Evolutionary conservation across 176 grass and related monocot genomes (phyloP), one percentile per base, ranked within the genome.

Genomic region (Otatea glauca): DNA sequence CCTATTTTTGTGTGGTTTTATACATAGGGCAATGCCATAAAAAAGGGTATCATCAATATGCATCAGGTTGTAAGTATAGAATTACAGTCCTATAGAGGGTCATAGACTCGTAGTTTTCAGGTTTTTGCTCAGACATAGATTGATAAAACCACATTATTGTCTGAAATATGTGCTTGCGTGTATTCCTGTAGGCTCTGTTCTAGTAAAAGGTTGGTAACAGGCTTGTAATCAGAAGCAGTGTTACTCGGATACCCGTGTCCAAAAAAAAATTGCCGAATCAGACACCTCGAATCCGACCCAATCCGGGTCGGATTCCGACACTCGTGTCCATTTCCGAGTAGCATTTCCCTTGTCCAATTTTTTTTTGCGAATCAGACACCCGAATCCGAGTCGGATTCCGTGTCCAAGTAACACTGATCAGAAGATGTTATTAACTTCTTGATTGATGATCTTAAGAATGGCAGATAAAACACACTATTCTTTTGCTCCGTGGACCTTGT

Each of bases 1-100:
- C 32, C 38, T 42, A 54, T 34, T 82, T 58, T 17, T 66, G 44
- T 68, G 70, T 81, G 37, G 48, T 81, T 78, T 80, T 70, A 16
- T 70, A 76, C 50, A 62, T 70, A n/a, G 44, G 51, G 41, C 9
- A 70, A 10, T 11, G 7, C 34, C 45, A 60, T 9, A 16, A 74
- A 61, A 71, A 61, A 37, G 43, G 23, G 6, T 83, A 61, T 77
- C 27, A 41, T 68, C 66, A 68, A 45, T 68, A 25, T 50, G 42
- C 42, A 65, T 20, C 45, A 49, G 41, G 50, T 58, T 75, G 70
- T 50, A 75, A 15, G 8, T 18, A 47, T 68, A 29, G 49, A 24
- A 75, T 49, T 65, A 2, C 67, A 72, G 39, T 82, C 53, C 24
- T 47, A 35, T 44, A 34, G 23, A 45, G 16, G 61, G 29, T 61